phyloP scores from a whole-genome alignment of 352 stramenopile genomes.

The Phytophthora litchii region DNA sequence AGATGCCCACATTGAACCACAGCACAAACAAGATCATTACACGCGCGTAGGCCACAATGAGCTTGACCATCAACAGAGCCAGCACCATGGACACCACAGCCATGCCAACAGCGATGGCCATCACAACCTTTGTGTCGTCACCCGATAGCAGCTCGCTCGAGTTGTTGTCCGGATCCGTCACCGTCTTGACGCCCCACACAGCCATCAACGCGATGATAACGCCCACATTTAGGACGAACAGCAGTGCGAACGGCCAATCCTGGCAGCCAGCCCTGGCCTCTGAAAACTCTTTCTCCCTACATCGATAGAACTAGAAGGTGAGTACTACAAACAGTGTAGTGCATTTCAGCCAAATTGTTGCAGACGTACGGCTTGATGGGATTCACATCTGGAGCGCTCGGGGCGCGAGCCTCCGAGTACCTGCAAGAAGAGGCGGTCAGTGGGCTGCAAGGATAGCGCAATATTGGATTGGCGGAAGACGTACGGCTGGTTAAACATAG shows the following conservation, averaged over 20 bases:
- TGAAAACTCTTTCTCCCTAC: conserved; percentile 37
- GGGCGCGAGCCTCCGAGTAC: conserved; percentile 38
- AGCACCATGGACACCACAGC: conserved; percentile 64
- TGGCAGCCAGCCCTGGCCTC: conserved; percentile 53
- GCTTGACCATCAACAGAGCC: conserved; percentile 72
- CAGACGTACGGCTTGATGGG: conserved; percentile 70
- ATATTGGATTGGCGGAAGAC: not conserved
- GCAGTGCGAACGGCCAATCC: conserved; percentile 79
- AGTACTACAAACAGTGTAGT: not conserved
- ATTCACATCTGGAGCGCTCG: conserved; percentile 54
- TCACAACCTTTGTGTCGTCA: conserved; percentile 64
- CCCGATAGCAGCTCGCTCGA: conserved; percentile 52
- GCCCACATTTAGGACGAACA: conserved; percentile 81
- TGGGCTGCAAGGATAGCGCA: not conserved
- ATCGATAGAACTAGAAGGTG: conserved; percentile 1
- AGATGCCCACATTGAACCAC: conserved; percentile 86
- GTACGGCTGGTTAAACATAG: conserved; percentile 45
- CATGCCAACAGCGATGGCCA: conserved; percentile 63
- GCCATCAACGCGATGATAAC: conserved; percentile 73
- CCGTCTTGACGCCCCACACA: conserved; percentile 70
- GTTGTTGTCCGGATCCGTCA: conserved; percentile 49
- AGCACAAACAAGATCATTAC: conserved; percentile 88
- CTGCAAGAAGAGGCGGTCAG: conserved; percentile 24
- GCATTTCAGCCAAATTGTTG: not conserved
- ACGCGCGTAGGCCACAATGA: conserved; percentile 78